phyloP scores from a whole-genome alignment of 1,284 basidiomycete genomes.

The Porodaedalea pini region DNA sequence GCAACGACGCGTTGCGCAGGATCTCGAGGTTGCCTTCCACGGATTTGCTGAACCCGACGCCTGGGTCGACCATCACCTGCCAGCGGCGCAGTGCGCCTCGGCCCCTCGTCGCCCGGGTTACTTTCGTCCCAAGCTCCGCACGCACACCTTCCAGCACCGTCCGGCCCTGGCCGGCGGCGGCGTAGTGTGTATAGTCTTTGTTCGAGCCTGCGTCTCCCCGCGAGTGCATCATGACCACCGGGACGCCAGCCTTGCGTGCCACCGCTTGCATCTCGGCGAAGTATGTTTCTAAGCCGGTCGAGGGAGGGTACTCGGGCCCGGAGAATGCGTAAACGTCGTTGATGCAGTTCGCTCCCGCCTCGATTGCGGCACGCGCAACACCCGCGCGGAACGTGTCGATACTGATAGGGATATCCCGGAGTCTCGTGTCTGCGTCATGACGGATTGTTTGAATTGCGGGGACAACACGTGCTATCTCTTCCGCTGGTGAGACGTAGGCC shows the following conservation, averaged over 20 bases:
- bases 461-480: slow-evolving; percentile 75
- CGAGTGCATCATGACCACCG: slow-evolving; percentile 93
- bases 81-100: slow-evolving; percentile 79
- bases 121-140: slow-evolving; percentile 69
- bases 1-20: slow-evolving; percentile 48
- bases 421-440: slow-evolving; percentile 13
- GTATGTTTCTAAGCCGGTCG: slow-evolving; percentile 32
- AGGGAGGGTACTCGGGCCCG: slow-evolving; percentile 50
- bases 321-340: slow-evolving; percentile 90
- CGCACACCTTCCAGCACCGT: slow-evolving; percentile 71
- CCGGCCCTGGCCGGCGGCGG: slow-evolving; percentile 35
- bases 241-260: slow-evolving; percentile 59
- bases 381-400: slow-evolving; percentile 90
- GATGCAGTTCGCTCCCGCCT: slow-evolving; percentile 88
- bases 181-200: slow-evolving; percentile 61
- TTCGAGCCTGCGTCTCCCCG: slow-evolving; percentile 74
- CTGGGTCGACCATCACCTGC: slow-evolving; percentile 91
- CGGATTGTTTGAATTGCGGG: slow-evolving; percentile 60
- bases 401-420: slow-evolving; percentile 60
- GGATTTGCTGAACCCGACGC: slow-evolving; percentile 93
- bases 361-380: slow-evolving; percentile 76
- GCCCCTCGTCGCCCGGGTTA: slow-evolving; percentile 67
- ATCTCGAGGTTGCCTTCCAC: slow-evolving; percentile 73
- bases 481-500: slow-evolving; percentile 59
- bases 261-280: slow-evolving; percentile 62